Percentiles rank a stretch among this genome's conserved stretches.
Conservation (phyloP, 2,329 filamentous ascomycete species). For the Phyllosticta citrichinensis region DNA sequence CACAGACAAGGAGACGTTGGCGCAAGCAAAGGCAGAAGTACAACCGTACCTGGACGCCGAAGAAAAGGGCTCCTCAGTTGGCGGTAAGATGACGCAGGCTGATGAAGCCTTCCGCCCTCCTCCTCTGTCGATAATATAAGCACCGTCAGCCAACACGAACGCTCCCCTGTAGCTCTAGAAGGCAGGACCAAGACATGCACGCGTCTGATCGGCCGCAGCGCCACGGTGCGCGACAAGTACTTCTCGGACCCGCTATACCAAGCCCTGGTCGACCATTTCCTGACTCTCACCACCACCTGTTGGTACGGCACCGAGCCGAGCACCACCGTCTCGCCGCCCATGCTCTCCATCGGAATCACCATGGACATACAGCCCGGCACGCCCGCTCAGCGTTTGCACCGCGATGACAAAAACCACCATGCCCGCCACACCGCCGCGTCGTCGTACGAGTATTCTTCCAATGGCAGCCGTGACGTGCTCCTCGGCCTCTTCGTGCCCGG, state of each 20-base stretch:
- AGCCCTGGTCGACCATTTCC: constrained; percentile 22
- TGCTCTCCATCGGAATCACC: constrained; percentile 30
- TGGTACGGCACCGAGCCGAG: constrained; percentile 24
- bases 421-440: constrained; percentile 19
- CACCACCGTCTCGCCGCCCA: constrained; percentile 24
- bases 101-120: not conserved
- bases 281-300: constrained; percentile 25
- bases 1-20: constrained; percentile 18
- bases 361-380: constrained; percentile 27
- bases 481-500: constrained; percentile 29
- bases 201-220: constrained; percentile 24
- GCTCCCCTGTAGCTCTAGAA: constrained; percentile 16
- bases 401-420: constrained; percentile 33
- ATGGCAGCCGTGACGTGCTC: constrained; percentile 25
- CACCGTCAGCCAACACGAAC: constrained; percentile 1
- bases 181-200: constrained; percentile 29
- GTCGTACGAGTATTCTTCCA: constrained; percentile 14
- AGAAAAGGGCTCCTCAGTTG: constrained; percentile 17
- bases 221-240: constrained; percentile 28
- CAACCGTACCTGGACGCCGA: constrained; percentile 20
- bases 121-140: not conserved
- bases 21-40: constrained; percentile 19
- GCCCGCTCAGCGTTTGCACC: constrained; percentile 25
- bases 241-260: constrained; percentile 16
- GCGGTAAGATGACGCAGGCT: constrained; percentile 10